Conservation (phyloP, 139 green algal species). For the Chlorella sp. region DNA sequence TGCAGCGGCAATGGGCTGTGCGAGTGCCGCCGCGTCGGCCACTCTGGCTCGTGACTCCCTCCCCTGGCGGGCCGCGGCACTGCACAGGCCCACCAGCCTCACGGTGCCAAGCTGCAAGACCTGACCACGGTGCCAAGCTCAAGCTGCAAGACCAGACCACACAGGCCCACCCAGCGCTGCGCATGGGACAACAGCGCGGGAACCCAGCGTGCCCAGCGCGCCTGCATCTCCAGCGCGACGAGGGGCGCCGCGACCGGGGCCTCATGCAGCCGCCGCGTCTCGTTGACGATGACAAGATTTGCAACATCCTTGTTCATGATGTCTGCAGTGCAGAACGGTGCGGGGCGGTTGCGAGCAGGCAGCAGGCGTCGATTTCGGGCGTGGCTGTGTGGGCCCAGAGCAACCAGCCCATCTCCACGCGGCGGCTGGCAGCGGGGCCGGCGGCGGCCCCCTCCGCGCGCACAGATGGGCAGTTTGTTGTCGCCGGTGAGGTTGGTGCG, state of each 20-base stretch:
- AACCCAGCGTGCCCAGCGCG: too few relatives aligned
- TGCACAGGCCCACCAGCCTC: too few relatives aligned
- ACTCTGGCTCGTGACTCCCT: conserved; percentile 1
- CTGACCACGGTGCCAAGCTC: background rate
- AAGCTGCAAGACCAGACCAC: background rate
- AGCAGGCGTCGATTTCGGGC: background rate
- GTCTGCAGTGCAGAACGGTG: background rate
- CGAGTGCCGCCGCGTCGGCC: background rate
- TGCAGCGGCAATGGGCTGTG: background rate
- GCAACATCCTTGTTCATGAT: conserved; percentile 3
- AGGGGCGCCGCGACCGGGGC: background rate
- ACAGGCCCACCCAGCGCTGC: conserved; percentile 4
- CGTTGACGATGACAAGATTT: conserved; percentile 23
- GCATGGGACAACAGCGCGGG: background rate
- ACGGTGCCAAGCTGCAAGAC: background rate
- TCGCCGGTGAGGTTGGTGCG: conserved; percentile 46
- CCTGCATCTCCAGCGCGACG: background rate
- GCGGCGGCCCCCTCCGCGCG: background rate
- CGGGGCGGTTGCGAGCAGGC: background rate
- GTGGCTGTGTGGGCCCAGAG: background rate
- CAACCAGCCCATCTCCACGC: background rate
- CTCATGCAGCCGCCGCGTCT: conserved; percentile 18
- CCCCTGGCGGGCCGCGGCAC: too few relatives aligned
- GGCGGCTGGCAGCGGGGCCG: background rate
- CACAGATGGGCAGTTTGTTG: conserved; percentile 31